Evolutionary conservation across 352 stramenopile species (phyloP).

Genomic region (Globisporangium alternatum): DNA sequence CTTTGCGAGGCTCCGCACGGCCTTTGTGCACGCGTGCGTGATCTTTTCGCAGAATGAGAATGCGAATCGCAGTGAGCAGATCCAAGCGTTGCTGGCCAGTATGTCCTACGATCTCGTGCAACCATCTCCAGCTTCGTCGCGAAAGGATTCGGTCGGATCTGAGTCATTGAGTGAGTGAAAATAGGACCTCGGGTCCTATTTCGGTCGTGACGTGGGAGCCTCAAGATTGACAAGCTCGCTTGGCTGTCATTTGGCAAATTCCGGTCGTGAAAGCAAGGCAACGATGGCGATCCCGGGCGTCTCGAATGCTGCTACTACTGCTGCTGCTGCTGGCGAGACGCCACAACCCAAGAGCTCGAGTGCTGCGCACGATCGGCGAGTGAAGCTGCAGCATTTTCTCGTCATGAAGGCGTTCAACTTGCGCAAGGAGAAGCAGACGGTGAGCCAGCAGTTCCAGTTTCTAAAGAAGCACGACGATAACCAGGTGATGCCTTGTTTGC

Average conservation of each 20-base stretch:
- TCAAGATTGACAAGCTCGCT: not conserved
- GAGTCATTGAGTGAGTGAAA: slow-evolving; percentile 2
- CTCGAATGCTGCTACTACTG: not conserved
- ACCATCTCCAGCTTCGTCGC: not conserved
- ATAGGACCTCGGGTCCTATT: slow-evolving; percentile 10
- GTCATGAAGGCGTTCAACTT: slow-evolving; percentile 83
- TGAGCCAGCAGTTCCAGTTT: slow-evolving; percentile 66
- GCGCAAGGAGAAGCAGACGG: slow-evolving; percentile 47
- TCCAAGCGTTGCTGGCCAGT: slow-evolving; percentile 3
- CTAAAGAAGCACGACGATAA: slow-evolving; percentile 32
- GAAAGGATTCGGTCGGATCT: slow-evolving; percentile 9
- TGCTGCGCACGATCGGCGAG: slow-evolving; percentile 25
- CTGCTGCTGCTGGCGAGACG: not conserved
- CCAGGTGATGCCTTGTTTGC: slow-evolving; percentile 5
- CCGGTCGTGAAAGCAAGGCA: not conserved
- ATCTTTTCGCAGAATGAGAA: slow-evolving; percentile 21
- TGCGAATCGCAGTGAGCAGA: not conserved
- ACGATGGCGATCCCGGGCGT: slow-evolving; percentile 13
- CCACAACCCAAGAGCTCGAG: slow-evolving; percentile 1
- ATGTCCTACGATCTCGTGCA: slow-evolving; percentile 15
- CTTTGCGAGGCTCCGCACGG: slow-evolving; percentile 45
- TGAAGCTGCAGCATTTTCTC: slow-evolving; percentile 79
- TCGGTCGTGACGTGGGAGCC: not conserved
- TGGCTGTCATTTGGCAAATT: not conserved
- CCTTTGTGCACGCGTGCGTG: slow-evolving; percentile 45